Evolutionary conservation across 345 rosid genomes (phyloP).

Genomic region (Cardamine chenopodiifolia): DNA sequence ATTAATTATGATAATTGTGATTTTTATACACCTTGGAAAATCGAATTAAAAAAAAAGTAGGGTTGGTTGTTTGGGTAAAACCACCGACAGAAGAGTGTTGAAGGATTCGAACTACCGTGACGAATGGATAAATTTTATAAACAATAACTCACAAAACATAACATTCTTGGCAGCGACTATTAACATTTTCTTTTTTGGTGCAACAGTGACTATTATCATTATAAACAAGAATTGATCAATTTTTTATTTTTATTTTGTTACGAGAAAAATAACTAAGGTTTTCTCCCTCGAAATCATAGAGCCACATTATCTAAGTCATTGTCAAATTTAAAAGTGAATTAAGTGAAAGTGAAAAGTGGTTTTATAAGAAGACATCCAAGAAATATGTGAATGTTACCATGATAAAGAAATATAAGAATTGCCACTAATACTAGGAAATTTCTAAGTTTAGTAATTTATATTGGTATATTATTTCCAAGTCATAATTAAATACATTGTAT

Average conservation of each 20-base stretch:
- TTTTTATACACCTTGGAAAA: constrained; percentile 3
- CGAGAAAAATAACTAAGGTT: neutral
- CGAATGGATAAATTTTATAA: neutral
- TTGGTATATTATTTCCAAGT: neutral
- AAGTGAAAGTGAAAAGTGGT: neutral
- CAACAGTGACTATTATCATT: neutral
- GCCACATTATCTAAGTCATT: neutral
- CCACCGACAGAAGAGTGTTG: constrained; percentile 39
- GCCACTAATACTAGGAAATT: neutral
- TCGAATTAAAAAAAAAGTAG: neutral
- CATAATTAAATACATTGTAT: neutral
- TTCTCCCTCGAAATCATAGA: neutral
- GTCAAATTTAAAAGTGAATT: neutral
- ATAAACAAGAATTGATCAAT: neutral
- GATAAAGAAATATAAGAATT: neutral
- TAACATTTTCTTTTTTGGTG: too few relatives aligned
- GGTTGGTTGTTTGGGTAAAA: constrained; percentile 38
- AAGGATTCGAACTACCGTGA: constrained; percentile 31
- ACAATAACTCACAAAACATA: neutral
- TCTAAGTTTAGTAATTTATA: neutral
- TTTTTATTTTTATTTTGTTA: neutral
- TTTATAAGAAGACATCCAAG: neutral
- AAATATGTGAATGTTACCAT: neutral
- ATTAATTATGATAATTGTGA: neutral
- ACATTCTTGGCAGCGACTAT: neutral